Conservation (phyloP, 2,329 filamentous ascomycete genomes). For the Trichoderma sp. region DNA sequence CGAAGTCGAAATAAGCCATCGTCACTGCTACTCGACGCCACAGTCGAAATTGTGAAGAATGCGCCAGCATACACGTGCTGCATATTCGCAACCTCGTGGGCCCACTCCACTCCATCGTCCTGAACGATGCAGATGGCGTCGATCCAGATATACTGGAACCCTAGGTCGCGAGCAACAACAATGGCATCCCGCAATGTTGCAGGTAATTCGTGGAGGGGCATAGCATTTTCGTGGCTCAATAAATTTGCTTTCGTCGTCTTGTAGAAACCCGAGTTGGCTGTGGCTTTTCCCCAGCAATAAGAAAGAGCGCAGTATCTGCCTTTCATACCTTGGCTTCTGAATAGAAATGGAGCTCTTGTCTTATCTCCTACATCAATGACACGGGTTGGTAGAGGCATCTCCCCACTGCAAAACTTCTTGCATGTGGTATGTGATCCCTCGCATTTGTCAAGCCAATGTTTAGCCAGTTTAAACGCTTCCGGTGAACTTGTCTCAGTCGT, state of each 20-base stretch:
- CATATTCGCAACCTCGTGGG: not conserved
- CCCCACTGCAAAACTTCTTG: not conserved
- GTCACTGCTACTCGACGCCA: not conserved
- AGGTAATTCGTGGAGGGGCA: not conserved
- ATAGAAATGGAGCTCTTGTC: not conserved
- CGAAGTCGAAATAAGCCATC: not conserved
- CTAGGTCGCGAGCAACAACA: not conserved
- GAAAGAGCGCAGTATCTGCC: not conserved
- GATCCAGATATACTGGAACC: not conserved
- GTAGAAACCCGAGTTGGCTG: not conserved
- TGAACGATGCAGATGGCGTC: not conserved
- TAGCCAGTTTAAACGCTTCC: not conserved
- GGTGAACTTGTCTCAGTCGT: not conserved
- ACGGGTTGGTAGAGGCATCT: not conserved
- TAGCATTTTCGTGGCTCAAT: not conserved
- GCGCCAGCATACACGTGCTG: not conserved
- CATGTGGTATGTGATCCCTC: not conserved
- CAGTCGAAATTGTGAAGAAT: not conserved
- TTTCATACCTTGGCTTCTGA: not conserved
- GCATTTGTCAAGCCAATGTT: not conserved
- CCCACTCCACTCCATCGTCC: not conserved
- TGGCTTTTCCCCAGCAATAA: not conserved
- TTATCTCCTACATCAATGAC: not conserved
- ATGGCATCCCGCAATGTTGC: not conserved
- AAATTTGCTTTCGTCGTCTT: not conserved